Conservation (phyloP, 2,329 filamentous ascomycete species). For the Monilinia aucupariae region DNA sequence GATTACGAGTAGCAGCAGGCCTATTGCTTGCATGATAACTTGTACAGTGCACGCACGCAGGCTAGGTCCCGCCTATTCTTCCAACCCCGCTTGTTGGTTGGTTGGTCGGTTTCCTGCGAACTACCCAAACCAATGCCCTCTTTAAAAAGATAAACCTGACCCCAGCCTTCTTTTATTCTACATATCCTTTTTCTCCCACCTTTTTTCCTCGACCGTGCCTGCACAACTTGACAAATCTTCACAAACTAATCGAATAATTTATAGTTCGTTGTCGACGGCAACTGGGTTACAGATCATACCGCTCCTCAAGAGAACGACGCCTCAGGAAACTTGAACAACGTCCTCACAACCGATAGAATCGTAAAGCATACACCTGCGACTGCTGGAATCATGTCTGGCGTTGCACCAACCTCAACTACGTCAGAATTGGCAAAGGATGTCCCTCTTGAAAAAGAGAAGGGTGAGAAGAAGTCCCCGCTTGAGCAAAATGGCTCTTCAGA, state of each 20-base stretch:
- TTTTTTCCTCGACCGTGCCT: neutral
- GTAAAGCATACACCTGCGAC: conserved; percentile 42
- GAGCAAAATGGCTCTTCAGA: conserved; percentile 39
- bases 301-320: conserved; percentile 78
- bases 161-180: neutral
- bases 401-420: conserved; percentile 65
- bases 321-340: conserved; percentile 86
- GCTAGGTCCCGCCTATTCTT: conserved; percentile 7
- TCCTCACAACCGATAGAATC: conserved; percentile 72
- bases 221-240: neutral
- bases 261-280: conserved; percentile 91
- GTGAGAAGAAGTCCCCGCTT: conserved; percentile 32
- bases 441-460: conserved; percentile 48
- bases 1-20: conserved; percentile 10
- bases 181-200: neutral
- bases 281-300: conserved; percentile 78
- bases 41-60: conserved; percentile 1
- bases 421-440: conserved; percentile 62
- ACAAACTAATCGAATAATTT: conserved; percentile 16
- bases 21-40: conserved; percentile 2
- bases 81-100: conserved; percentile 18
- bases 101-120: conserved; percentile 7
- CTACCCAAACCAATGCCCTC: neutral
- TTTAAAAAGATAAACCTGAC: conserved; percentile 8
- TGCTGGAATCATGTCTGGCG: conserved; percentile 56